Conservation (phyloP, 805 yeast species). For the Lipomyces orientalis region DNA sequence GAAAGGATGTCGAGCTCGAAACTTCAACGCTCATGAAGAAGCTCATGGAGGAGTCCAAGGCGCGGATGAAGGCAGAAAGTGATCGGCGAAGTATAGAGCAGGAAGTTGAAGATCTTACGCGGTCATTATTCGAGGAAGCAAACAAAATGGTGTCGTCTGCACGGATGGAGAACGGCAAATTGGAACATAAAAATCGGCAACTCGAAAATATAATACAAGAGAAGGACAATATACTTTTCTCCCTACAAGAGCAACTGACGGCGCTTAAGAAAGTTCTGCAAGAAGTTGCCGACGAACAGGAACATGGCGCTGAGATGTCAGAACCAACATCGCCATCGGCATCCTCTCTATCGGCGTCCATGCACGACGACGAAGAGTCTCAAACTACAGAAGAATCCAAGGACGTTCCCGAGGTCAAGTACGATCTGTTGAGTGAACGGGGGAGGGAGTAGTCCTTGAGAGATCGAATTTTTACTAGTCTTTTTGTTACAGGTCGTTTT, state of each 20-base stretch:
- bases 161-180: slow-evolving; percentile 64
- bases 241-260: slow-evolving; percentile 65
- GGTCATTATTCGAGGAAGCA: slow-evolving; percentile 80
- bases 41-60: slow-evolving; percentile 44
- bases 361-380: slow-evolving; percentile 6
- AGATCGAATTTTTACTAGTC: background rate
- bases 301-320: slow-evolving; percentile 9
- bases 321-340: background rate
- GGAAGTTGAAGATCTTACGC: slow-evolving; percentile 81
- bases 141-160: slow-evolving; percentile 84
- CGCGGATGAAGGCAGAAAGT: slow-evolving; percentile 56
- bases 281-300: slow-evolving; percentile 33
- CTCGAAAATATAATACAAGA: slow-evolving; percentile 50
- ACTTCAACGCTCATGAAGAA: slow-evolving; percentile 46
- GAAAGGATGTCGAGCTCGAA: slow-evolving; percentile 41
- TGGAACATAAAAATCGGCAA: slow-evolving; percentile 52
- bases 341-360: background rate
- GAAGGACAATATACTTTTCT: slow-evolving; percentile 65
- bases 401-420: background rate
- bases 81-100: slow-evolving; percentile 65
- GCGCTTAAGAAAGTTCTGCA: slow-evolving; percentile 59
- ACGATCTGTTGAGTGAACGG: background rate
- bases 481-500: background rate
- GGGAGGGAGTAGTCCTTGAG: background rate
- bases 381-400: slow-evolving; percentile 8